These are phyloP conservation scores for Yarrowia sp. DNA, from an alignment of 805 yeast species.

Conservation along the genomic window DNA sequence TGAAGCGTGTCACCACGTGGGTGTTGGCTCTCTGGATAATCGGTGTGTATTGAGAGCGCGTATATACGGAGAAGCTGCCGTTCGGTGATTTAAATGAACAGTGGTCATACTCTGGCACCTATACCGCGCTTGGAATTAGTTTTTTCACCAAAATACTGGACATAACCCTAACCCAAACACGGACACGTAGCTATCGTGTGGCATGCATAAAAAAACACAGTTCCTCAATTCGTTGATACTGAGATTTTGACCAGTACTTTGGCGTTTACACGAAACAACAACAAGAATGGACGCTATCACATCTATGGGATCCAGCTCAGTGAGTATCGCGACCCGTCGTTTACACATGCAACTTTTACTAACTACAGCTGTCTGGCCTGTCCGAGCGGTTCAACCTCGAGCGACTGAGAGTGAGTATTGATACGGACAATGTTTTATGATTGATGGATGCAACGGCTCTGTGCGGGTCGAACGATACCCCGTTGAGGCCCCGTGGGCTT, in stretches of 20 bases:
- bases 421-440: no score
- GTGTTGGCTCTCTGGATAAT: no score
- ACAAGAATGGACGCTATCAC: slow-evolving; percentile 24
- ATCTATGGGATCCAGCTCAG: slow-evolving; percentile 25
- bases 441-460: no score
- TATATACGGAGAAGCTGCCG: no score
- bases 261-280: neutral
- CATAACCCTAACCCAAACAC: slow-evolving; percentile 17
- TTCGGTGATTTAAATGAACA: no score
- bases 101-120: no score
- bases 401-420: slow-evolving; percentile 43
- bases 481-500: no score
- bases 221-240: slow-evolving; percentile 6
- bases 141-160: no score
- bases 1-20: no score
- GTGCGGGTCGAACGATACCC: no score
- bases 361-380: slow-evolving; percentile 38
- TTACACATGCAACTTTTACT: neutral
- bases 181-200: slow-evolving; percentile 24
- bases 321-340: neutral
- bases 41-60: no score
- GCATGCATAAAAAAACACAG: slow-evolving; percentile 13
- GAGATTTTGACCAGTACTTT: neutral
- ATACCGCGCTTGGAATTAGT: no score
- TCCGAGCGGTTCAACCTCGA: slow-evolving; percentile 53